phyloP scores from a whole-genome alignment of 805 yeast species.

The Peterozyma toletana region DNA sequence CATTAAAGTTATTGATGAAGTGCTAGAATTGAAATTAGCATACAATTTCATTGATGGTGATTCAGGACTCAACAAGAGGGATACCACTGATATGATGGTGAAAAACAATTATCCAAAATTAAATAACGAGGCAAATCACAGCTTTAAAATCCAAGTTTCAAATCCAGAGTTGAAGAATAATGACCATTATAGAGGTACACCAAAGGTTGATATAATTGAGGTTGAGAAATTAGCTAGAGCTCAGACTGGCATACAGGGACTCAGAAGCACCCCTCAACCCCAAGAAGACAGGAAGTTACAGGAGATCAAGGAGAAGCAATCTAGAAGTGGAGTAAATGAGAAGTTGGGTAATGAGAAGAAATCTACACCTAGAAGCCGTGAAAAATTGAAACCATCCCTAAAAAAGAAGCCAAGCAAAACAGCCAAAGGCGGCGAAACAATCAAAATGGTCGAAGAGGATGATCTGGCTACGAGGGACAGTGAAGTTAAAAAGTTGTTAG shows the following conservation, averaged over 20 bases:
- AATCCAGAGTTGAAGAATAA: slow-evolving; percentile 14
- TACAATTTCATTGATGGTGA: slow-evolving; percentile 4
- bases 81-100: neutral
- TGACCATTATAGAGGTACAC: slow-evolving; percentile 6
- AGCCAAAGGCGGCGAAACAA: too few relatives aligned
- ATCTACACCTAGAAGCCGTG: neutral
- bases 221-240: slow-evolving; percentile 3
- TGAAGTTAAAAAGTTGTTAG: too few relatives aligned
- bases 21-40: slow-evolving; percentile 19
- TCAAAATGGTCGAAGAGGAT: too few relatives aligned
- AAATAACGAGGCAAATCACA: slow-evolving; percentile 9
- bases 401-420: too few relatives aligned
- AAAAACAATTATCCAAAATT: neutral
- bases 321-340: slow-evolving; percentile 12
- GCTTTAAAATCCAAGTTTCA: slow-evolving; percentile 18
- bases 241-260: too few relatives aligned
- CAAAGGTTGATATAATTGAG: slow-evolving; percentile 4
- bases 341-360: slow-evolving; percentile 4
- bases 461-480: too few relatives aligned
- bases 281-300: too few relatives aligned
- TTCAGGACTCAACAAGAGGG: slow-evolving; percentile 9
- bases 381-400: too few relatives aligned
- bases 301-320: too few relatives aligned
- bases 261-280: too few relatives aligned
- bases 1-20: slow-evolving; percentile 25